phyloP scores from a whole-genome alignment of 805 yeast genomes.

The Starmerella stellata region DNA sequence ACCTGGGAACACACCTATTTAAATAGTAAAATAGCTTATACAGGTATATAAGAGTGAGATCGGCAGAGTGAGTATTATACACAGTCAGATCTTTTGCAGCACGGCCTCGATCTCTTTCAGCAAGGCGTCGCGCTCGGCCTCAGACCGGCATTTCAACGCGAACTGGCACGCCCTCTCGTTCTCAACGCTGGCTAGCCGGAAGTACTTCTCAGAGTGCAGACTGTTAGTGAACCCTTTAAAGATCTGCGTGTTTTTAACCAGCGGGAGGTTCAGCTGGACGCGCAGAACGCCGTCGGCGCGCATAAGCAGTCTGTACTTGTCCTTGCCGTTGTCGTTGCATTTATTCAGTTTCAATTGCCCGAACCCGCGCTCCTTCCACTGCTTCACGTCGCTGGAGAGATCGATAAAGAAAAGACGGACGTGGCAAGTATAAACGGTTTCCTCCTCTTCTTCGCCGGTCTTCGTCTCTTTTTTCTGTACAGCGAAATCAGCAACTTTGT shows the following conservation, averaged over 20 bases:
- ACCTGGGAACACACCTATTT: too few relatives aligned
- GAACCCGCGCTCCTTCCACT: conserved; percentile 93
- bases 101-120: conserved; percentile 23
- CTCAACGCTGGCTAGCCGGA: conserved; percentile 54
- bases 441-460: conserved; percentile 86
- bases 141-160: conserved; percentile 54
- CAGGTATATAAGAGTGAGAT: too few relatives aligned
- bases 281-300: conserved; percentile 72
- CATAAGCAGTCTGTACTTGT: conserved; percentile 60
- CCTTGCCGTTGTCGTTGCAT: conserved; percentile 15
- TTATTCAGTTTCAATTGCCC: conserved; percentile 70
- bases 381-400: conserved; percentile 49
- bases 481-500: conserved; percentile 20
- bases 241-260: conserved; percentile 43
- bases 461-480: conserved; percentile 28
- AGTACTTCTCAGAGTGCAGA: conserved; percentile 61
- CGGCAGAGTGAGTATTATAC: too few relatives aligned
- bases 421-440: conserved; percentile 44
- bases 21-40: too few relatives aligned
- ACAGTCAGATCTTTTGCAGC: neutral
- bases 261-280: conserved; percentile 60
- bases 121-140: conserved; percentile 41
- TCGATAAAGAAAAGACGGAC: conserved; percentile 54
- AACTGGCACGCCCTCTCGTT: conserved; percentile 59
- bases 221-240: conserved; percentile 76